A percentile compares a stretch with the other conserved stretches of the same genome.
phyloP scores from a whole-genome alignment of 306 rosid genomes.

The Boehmeria nivea region DNA sequence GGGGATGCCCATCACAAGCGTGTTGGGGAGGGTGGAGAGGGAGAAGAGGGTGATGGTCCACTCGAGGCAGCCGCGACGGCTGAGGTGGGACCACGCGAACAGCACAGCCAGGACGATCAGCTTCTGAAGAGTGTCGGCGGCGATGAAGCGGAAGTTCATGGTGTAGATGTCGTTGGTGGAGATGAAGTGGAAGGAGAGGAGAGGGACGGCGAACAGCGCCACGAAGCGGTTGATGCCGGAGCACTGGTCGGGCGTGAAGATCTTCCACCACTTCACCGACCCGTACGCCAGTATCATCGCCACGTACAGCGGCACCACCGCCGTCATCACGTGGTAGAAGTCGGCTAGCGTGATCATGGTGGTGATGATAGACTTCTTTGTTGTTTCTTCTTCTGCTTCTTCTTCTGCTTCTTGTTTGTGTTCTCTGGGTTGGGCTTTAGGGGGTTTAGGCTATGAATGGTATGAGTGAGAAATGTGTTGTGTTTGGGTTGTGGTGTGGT shows the following conservation, averaged over 20 bases:
- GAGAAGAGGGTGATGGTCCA: constrained; percentile 87
- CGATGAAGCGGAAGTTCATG: constrained; percentile 74
- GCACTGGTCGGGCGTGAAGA: constrained; percentile 86
- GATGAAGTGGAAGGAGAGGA: constrained; percentile 85
- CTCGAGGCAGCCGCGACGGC: constrained; percentile 65
- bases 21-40: constrained; percentile 76
- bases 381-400: background rate
- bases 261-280: constrained; percentile 95
- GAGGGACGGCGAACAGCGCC: constrained; percentile 85
- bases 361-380: no score
- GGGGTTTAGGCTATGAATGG: no score
- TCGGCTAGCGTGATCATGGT: constrained; percentile 64
- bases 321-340: constrained; percentile 91
- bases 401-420: no score
- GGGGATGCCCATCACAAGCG: constrained; percentile 88
- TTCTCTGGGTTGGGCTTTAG: no score
- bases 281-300: constrained; percentile 91
- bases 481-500: no score
- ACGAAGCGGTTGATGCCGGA: constrained; percentile 89
- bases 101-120: constrained; percentile 57
- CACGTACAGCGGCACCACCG: constrained; percentile 87
- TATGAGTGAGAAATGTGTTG: no score
- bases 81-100: constrained; percentile 41
- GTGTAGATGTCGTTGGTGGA: constrained; percentile 71
- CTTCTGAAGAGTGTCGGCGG: constrained; percentile 81